Evolutionary conservation across 331 rosid genomes (phyloP).

Genomic region (Cydonia oblonga): DNA sequence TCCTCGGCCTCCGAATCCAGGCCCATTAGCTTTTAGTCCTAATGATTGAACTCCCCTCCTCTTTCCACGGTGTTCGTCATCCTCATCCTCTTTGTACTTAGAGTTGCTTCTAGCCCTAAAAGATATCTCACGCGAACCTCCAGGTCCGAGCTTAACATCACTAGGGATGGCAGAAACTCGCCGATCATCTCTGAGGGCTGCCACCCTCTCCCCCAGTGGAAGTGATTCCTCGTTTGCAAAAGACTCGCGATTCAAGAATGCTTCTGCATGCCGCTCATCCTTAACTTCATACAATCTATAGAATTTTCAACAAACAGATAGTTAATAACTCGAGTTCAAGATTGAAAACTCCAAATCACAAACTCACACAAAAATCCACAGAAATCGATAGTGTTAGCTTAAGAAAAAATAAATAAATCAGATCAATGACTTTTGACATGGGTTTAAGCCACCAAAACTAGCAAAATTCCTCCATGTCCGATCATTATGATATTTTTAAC

Average conservation of each 20-base stretch:
- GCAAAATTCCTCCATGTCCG: neutral
- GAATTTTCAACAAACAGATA: neutral
- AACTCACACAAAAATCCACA: neutral
- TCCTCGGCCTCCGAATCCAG: constrained; percentile 29
- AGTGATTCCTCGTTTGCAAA: constrained; percentile 63
- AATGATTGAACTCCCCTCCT: constrained; percentile 55
- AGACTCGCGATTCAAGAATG: constrained; percentile 63
- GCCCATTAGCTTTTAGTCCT: constrained; percentile 36
- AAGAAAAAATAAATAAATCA: neutral
- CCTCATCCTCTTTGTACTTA: constrained; percentile 55
- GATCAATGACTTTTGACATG: neutral
- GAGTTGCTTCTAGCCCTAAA: constrained; percentile 58
- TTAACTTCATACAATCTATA: constrained; percentile 74
- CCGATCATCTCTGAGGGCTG: constrained; percentile 35
- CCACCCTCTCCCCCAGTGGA: constrained; percentile 79
- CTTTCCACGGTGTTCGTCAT: constrained; percentile 28
- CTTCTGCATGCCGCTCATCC: constrained; percentile 87
- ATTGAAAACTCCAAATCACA: neutral
- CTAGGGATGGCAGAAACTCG: constrained; percentile 26
- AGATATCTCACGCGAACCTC: constrained; percentile 84
- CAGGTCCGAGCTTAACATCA: constrained; percentile 68
- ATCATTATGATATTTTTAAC: neutral
- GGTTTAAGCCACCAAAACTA: neutral
- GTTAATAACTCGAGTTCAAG: neutral
- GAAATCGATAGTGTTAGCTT: neutral